Evolutionary conservation across 495 filamentous ascomycete genomes (phyloP), one percentile per base, ranked within the genome.

Genomic region (Aspergillus taichungensis): DNA sequence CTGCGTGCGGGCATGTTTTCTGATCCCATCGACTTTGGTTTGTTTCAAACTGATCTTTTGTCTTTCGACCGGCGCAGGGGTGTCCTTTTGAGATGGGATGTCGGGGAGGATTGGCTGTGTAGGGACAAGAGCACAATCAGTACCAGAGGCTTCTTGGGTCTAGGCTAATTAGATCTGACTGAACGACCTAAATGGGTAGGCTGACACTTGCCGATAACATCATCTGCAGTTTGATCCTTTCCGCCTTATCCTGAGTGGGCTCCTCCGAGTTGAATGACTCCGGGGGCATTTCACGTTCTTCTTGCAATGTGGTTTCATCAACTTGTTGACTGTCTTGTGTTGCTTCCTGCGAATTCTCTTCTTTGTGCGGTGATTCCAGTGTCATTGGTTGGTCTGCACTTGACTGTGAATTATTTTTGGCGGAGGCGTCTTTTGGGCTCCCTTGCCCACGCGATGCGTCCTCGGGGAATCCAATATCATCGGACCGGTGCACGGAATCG

Each of bases 141-240:
- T 30, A 18, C 33, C 36, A 29, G 43, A 34, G 14, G 43, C 37
- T 8, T 37, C 44, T 46, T 62, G 53, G 2, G 47, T 40, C 50
- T 56, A 27, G 24, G 46, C 30, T 18, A 8, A 30, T 50, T 12
- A 42, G 47, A 46, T 44, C 30, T n/a, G 13, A 2, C 29, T 29
- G 13, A 3, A 34, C 27, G 10, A 8, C 24, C 10, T 10, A 27
- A 30, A 36, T 11, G 4, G 11, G 12, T 37, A 8, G 24, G 24
- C 13, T 29, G 6, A 11, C 34, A 14, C 56, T 53, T 44, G 59
- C 59, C 9, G 47, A 51, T 30, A 57, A 47, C 59, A 62, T 62
- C 45, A 37, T 35, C 43, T 56, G 51, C 13, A 62, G 31, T 30
- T 48, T 57, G 32, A 52, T 44, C 32, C 44, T 55, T 27, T 53